Base-by-base conservation (phyloP, 768 basidiomycete genomes). In the Hydnum rufescens region DNA sequence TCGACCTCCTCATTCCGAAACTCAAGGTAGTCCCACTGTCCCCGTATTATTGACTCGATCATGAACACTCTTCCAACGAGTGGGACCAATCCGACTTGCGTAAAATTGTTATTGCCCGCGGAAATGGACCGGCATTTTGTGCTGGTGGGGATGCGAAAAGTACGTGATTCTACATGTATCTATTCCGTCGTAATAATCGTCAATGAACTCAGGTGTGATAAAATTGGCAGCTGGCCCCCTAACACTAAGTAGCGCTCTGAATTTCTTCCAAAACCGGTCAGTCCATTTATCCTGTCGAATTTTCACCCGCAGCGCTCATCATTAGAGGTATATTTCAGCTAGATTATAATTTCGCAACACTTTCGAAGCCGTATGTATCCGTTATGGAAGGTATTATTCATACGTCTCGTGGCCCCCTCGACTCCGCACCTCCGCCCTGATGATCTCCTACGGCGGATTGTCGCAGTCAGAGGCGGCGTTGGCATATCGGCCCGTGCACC, bases 381-480 rank as follows among this genome's bases (percentile, higher is more conserved):
- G 69, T 97, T 52, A 73, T 96, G 64, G 87, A 97, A 61, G 93
- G 95, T 8, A 72, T 82, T 44, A 90, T 89, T 5, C 86, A 92
- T 95, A 61, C 54, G 47, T 31, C 47, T 43, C 42, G 32, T 55
- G 19, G 22, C 36, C 52, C 32, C 23, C 34, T 32, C 28, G 26
- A 28, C 52, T 18, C 46, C 31, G 52, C 23, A 32, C 18, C n/a
- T n/a, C 25, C 25, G 31, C 32, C 18, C 23, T 28, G 25, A 28
- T 47, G 5, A 23, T 43, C 29, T 28, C 43, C 55, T 93, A n/a
- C n/a, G n/a, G n/a, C n/a, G n/a, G n/a, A n/a, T n/a, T n/a, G n/a
- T n/a, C 55, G 57, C 55, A 95, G 89, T 96, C 82, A 95, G 95
- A 44, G 95, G 95, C 51, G 95, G 95, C 48, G 86, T 83, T 22